Base-by-base conservation (phyloP, 169 alveolate species). In the Cyclospora cayetanensis region DNA sequence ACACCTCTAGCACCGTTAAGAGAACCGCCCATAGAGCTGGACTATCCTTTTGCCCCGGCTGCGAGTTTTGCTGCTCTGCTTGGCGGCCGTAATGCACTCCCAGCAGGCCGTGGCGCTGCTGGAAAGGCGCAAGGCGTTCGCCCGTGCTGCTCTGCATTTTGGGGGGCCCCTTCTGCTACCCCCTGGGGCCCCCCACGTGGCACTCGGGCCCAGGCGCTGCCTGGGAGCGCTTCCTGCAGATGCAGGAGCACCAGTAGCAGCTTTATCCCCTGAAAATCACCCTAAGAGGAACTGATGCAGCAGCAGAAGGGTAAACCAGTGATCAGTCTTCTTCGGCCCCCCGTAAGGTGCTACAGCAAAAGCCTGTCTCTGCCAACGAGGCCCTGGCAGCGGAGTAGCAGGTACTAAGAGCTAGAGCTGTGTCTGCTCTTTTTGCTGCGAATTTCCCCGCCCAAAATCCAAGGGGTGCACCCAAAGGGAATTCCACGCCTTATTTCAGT, bases 171-270 rank as follows among this genome's bases (percentile, higher is more conserved):
- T 25, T 31, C 2, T 3, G 1, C 25, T 15, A 22, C 31, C 76
- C 12, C 1, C 2, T 25, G 76, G 76, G 11, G 39, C 76, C 76
- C 76, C 76, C 76, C 76, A 27, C 25, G 2, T 22, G 15, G 4
- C 55, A 7, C 35, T 65, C 12, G n/a, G 31, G 31, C 31, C 9
- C 12, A 27, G 76, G 20, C 20, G 76, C 31, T 22, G 4, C 37
- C 2, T 35, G 39, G 12, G 37, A 18, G 42, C 9, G 4, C 41
- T 25, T 65, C 42, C 76, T 25, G 76, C 76, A 22, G 76, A 35
- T n/a, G 76, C 76, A 18, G 76, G 42, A 18, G 76, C 76, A 65
- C 18, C 76, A n/a, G 76, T 41, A 65, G 76, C 76, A 65, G 76
- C 39, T 65, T 11, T n/a, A n/a, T n/a, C 35, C 68, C 15, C 68